Percentiles rank a stretch among this genome's conserved stretches.
These are phyloP conservation scores for Penicillium herquei DNA, from an alignment of 495 filamentous ascomycete genomes.

Conservation along the genomic window DNA sequence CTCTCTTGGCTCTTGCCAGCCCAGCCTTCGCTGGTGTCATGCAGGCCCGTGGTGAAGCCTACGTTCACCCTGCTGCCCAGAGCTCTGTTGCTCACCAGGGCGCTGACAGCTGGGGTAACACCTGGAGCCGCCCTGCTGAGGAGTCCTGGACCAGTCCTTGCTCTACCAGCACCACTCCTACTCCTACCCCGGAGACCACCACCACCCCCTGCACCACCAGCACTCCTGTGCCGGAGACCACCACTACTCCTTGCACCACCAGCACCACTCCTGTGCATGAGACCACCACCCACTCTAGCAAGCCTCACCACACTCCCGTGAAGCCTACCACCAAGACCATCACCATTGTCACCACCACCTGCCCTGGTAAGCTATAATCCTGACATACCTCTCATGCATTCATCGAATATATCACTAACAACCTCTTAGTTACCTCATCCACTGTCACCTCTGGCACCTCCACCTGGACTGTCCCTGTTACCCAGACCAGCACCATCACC, in stretches of 20 bases:
- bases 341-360: constrained; percentile 36
- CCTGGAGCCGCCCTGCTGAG: constrained; percentile 3
- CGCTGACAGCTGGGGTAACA: constrained; percentile 9
- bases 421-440: constrained; percentile 28
- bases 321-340: constrained; percentile 32
- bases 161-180: not conserved
- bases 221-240: not conserved
- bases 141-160: constrained; percentile 1
- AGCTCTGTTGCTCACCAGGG: constrained; percentile 1
- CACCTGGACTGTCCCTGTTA: constrained; percentile 34
- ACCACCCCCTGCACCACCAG: constrained; percentile 1
- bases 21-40: constrained; percentile 44
- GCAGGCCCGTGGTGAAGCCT: constrained; percentile 27
- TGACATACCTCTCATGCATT: not conserved
- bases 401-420: constrained; percentile 12
- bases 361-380: constrained; percentile 31
- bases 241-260: not conserved
- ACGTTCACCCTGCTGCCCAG: constrained; percentile 7
- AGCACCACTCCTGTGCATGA: constrained; percentile 16
- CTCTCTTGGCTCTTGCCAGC: constrained; percentile 40
- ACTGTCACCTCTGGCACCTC: constrained; percentile 31
- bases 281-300: constrained; percentile 23
- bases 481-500: constrained; percentile 38
- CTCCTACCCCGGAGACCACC: not conserved
- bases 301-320: constrained; percentile 13